A percentile compares a stretch with the other conserved stretches of the same genome.
Evolutionary conservation across 176 grass and related monocot species (phyloP).

Genomic region (Oryza longistaminata): DNA sequence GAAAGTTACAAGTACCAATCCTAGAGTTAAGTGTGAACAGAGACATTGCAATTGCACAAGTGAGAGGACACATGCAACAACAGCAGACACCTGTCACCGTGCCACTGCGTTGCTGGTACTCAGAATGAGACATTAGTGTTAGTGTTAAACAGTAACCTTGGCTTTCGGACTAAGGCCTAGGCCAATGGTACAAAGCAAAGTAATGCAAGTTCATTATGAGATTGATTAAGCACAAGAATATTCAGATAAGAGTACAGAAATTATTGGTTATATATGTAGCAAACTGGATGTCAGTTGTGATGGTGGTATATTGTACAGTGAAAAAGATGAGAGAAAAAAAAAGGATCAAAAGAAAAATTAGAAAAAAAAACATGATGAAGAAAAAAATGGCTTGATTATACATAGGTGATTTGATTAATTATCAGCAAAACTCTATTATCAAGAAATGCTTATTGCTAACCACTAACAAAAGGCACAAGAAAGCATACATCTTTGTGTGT

Average conservation of each 20-base stretch:
- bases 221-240: conserved; percentile 15
- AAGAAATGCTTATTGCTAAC: conserved; percentile 39
- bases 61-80: not conserved
- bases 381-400: not conserved
- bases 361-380: not conserved
- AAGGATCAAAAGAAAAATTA: conserved; percentile 10
- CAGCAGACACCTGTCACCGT: not conserved
- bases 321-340: not conserved
- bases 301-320: not conserved
- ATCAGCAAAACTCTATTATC: conserved; percentile 30
- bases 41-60: not conserved
- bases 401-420: not conserved
- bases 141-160: not conserved
- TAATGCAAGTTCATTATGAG: not conserved
- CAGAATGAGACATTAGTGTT: conserved; percentile 3
- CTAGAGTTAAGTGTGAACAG: not conserved
- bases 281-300: conserved; percentile 1
- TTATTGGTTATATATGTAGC: not conserved
- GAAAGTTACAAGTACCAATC: not conserved
- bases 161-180: not conserved
- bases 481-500: not conserved
- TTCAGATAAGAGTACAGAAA: conserved; percentile 22
- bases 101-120: not conserved
- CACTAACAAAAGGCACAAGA: not conserved
- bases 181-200: not conserved